Evolutionary conservation across 345 rosid species (phyloP).

Genomic region (Populus alba): DNA sequence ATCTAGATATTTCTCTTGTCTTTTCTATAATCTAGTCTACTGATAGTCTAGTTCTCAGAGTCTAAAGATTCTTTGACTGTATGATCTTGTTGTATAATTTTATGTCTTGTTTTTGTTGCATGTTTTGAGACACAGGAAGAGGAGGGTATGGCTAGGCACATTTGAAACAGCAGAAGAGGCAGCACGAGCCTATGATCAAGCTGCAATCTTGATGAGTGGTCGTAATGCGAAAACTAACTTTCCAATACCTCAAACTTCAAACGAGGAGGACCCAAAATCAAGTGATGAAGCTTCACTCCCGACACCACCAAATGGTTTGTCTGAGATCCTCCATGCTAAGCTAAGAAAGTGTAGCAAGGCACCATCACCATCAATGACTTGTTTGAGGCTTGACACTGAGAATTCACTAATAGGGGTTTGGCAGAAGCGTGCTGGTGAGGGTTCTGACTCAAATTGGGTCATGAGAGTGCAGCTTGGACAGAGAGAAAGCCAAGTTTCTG

Average conservation of each 20-base stretch:
- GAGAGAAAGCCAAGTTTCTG: background rate
- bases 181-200: constrained; percentile 39
- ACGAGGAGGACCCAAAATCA: constrained; percentile 6
- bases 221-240: constrained; percentile 45
- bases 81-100: background rate
- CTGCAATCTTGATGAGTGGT: constrained; percentile 41
- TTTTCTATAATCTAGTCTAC: background rate
- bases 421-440: constrained; percentile 72
- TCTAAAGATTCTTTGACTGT: background rate
- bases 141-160: constrained; percentile 48
- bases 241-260: constrained; percentile 19
- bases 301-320: constrained; percentile 32
- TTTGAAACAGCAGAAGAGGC: constrained; percentile 40
- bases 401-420: constrained; percentile 76
- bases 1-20: background rate
- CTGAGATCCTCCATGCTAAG: constrained; percentile 57
- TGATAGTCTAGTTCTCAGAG: background rate
- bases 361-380: constrained; percentile 71
- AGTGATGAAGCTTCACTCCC: background rate
- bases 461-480: constrained; percentile 68
- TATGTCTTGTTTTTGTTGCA: background rate
- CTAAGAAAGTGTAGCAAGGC: constrained; percentile 58
- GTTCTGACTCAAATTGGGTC: constrained; percentile 64
- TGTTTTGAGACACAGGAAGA: constrained; percentile 24
- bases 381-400: constrained; percentile 70